phyloP scores from a whole-genome alignment of 768 basidiomycete genomes.

The Gloeopeniophorella convolvens region DNA sequence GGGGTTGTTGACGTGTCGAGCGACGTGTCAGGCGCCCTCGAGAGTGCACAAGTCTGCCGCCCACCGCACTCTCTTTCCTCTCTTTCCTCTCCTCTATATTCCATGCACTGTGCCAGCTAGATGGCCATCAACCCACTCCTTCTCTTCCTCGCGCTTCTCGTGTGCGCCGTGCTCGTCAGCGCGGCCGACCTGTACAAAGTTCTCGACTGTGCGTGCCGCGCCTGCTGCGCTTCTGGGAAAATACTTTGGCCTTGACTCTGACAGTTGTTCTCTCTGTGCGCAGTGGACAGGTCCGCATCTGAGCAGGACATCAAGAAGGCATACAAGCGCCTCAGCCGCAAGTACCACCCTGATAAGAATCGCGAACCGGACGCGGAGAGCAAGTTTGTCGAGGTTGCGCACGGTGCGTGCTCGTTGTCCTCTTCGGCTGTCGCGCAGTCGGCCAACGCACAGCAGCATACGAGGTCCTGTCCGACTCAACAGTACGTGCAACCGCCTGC shows the following conservation, averaged over 20 bases:
- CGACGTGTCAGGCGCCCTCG: constrained; percentile 7
- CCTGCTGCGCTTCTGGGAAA: constrained; percentile 27
- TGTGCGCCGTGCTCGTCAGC: constrained; percentile 30
- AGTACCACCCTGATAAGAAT: constrained; percentile 95
- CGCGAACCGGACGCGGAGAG: constrained; percentile 74
- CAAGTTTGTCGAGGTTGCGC: constrained; percentile 86
- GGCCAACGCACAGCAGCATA: constrained; percentile 52
- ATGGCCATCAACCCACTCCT: constrained; percentile 27
- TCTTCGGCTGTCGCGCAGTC: neutral
- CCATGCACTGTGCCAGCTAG: constrained; percentile 16
- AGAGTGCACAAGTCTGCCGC: too few species aligned
- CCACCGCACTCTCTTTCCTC: neutral
- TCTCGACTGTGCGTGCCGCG: constrained; percentile 60
- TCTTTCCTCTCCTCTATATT: constrained; percentile 1
- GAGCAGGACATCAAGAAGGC: constrained; percentile 88
- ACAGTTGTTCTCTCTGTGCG: constrained; percentile 14
- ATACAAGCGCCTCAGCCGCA: constrained; percentile 83
- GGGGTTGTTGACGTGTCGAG: constrained; percentile 12
- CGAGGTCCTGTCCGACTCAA: constrained; percentile 85
- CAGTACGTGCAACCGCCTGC: constrained; percentile 39
- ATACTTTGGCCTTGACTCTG: constrained; percentile 18
- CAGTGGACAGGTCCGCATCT: constrained; percentile 69
- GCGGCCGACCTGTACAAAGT: constrained; percentile 79
- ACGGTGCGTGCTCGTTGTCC: constrained; percentile 45
- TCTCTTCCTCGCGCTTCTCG: constrained; percentile 27